Conservation (phyloP, 768 basidiomycete genomes). For the Suillus clintonianus region DNA sequence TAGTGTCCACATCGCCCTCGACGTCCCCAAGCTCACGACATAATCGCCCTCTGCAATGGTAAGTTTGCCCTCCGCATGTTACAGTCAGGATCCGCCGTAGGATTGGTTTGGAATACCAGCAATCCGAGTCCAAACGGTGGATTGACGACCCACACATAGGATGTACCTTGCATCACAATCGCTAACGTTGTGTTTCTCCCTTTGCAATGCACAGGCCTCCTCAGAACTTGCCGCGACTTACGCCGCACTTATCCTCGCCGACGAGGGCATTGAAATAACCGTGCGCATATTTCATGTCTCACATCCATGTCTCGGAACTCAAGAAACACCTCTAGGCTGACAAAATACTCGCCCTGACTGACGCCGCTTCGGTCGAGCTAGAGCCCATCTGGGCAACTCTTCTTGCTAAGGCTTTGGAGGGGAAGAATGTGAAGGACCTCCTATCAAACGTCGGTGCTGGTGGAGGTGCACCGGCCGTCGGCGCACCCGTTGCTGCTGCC, state of each 20-base stretch:
- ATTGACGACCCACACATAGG: conserved; percentile 13
- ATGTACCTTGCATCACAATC: conserved; percentile 9
- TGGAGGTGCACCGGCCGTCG: conserved; percentile 80
- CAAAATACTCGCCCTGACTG: conserved; percentile 85
- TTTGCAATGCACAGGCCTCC: conserved; percentile 42
- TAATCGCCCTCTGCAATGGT: conserved; percentile 25
- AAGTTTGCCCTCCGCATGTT: conserved; percentile 8
- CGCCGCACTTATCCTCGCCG: conserved; percentile 97
- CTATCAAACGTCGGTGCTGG: conserved; percentile 94
- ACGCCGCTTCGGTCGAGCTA: conserved; percentile 80
- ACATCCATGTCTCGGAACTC: conserved; percentile 3
- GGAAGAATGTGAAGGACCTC: conserved; percentile 95
- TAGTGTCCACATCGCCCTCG: conserved; percentile 16
- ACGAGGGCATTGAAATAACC: conserved; percentile 96
- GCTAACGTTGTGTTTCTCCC: conserved; percentile 14
- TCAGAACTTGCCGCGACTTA: conserved; percentile 91
- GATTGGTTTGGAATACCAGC: neutral
- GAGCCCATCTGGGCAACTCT: conserved; percentile 98
- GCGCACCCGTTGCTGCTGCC: conserved; percentile 49
- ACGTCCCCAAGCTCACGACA: conserved; percentile 9
- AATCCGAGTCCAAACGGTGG: conserved; percentile 14
- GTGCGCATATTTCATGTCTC: conserved; percentile 49
- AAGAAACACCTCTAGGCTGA: conserved; percentile 62
- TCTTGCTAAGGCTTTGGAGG: conserved; percentile 96
- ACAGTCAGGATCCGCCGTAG: neutral